Percentiles rank a stretch among this genome's conserved stretches.
These are phyloP conservation scores for Massariosphaeria phaeospora DNA, from an alignment of 495 filamentous ascomycete species.

Conservation along the genomic window DNA sequence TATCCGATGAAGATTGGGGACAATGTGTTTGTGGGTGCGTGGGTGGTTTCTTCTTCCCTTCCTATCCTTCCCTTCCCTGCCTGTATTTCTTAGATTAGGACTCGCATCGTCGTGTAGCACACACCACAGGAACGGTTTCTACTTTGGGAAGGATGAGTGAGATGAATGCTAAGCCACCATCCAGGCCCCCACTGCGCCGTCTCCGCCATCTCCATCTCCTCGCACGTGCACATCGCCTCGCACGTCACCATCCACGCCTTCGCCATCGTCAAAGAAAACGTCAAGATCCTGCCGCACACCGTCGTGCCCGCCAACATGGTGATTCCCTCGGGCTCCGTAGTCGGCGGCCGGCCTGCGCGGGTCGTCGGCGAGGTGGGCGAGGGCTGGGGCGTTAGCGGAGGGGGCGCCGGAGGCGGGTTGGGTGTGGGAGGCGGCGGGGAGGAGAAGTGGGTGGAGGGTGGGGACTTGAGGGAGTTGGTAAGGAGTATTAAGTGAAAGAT, in stretches of 20 bases:
- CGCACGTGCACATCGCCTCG: conserved; percentile 74
- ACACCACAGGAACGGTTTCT: too few relatives aligned
- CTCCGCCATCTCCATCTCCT: conserved; percentile 33
- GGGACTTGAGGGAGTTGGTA: conserved; percentile 42
- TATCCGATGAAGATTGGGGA: conserved; percentile 87
- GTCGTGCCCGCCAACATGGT: conserved; percentile 85
- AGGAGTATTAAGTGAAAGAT: conserved; percentile 42
- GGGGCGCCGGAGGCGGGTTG: conserved; percentile 45
- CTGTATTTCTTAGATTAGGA: not conserved
- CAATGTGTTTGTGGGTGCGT: conserved; percentile 78
- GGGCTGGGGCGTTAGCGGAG: conserved; percentile 57
- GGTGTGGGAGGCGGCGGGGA: conserved; percentile 31
- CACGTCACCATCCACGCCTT: conserved; percentile 73
- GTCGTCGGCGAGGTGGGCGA: conserved; percentile 84
- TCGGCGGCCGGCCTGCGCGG: conserved; percentile 73
- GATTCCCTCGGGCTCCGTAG: conserved; percentile 80
- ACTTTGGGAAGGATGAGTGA: too few relatives aligned
- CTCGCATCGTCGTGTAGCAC: too few relatives aligned
- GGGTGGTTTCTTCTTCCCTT: not conserved
- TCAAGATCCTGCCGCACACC: conserved; percentile 72
- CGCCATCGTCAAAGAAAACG: conserved; percentile 85
- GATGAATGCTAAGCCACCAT: too few relatives aligned
- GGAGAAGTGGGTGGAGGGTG: conserved; percentile 40
- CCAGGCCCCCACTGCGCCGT: conserved; percentile 31
- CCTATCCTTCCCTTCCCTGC: not conserved